Percentiles rank a stretch among this genome's conserved stretches.
phyloP scores from a whole-genome alignment of 1,139 yeast genomes.

The Suhomyces wounanorum region DNA sequence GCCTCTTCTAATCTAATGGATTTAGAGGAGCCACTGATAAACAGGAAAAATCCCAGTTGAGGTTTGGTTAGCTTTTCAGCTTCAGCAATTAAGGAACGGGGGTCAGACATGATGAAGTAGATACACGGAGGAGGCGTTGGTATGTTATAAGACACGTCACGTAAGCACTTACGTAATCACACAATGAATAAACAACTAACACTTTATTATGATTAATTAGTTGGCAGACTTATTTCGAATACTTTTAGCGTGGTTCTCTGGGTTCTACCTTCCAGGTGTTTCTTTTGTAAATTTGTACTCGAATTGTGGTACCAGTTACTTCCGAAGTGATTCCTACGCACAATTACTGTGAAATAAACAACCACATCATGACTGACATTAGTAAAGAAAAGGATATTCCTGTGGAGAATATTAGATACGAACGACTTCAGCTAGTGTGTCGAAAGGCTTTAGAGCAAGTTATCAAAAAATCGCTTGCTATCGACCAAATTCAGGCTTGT shows the following conservation, averaged over 20 bases:
- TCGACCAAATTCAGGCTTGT: slow-evolving; percentile 63
- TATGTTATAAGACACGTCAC: not conserved
- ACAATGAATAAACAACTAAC: not conserved
- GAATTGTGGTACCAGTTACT: not conserved
- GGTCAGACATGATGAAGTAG: slow-evolving; percentile 34
- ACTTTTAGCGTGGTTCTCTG: too few species aligned
- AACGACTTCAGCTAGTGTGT: slow-evolving; percentile 56
- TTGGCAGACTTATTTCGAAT: not conserved
- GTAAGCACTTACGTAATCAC: not conserved
- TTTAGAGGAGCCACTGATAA: slow-evolving; percentile 70
- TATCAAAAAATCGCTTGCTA: slow-evolving; percentile 54
- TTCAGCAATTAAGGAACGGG: slow-evolving; percentile 42
- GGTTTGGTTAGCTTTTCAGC: slow-evolving; percentile 56
- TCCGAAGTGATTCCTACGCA: not conserved
- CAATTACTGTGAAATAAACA: not conserved
- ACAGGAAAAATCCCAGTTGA: slow-evolving; percentile 71
- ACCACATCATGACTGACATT: slow-evolving; percentile 2
- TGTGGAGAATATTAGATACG: slow-evolving; percentile 48
- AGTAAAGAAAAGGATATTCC: not conserved
- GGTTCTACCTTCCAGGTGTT: not conserved
- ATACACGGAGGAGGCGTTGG: not conserved
- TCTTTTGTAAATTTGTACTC: not conserved
- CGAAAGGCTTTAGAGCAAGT: slow-evolving; percentile 71
- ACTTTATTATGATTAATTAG: not conserved
- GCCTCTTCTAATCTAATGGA: slow-evolving; percentile 83